A percentile compares a stretch with the other conserved stretches of the same genome.
These are phyloP conservation scores for Phlyctochytrium planicorne DNA, from an alignment of 192 early-diverging fungal genomes.

Conservation along the genomic window DNA sequence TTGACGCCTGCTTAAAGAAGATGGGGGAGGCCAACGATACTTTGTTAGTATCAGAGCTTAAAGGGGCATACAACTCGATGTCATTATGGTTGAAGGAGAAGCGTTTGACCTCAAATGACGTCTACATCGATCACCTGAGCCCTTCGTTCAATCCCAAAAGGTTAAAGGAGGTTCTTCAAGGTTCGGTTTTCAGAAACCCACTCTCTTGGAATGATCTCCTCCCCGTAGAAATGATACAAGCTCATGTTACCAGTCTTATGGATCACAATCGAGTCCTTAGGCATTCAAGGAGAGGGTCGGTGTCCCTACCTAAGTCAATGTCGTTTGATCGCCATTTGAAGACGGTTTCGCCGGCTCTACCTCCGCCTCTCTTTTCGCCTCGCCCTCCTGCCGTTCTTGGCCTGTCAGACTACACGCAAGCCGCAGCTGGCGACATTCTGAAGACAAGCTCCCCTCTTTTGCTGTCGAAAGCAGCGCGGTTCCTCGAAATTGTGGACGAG, in stretches of 20 bases:
- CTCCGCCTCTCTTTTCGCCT: neutral
- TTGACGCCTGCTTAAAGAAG: too few species aligned
- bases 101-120: neutral
- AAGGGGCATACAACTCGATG: too few species aligned
- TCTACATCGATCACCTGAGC: neutral
- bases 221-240: too few species aligned
- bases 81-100: conserved; percentile 11
- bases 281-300: too few species aligned
- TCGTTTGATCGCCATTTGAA: neutral
- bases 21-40: too few species aligned
- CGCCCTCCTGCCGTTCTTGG: neutral
- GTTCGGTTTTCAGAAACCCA: too few species aligned
- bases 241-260: too few species aligned
- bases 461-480: conserved; percentile 9
- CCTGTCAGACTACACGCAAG: neutral
- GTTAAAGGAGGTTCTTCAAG: neutral
- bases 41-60: too few species aligned
- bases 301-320: too few species aligned
- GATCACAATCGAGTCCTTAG: too few species aligned
- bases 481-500: conserved; percentile 7
- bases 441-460: conserved; percentile 6
- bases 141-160: neutral
- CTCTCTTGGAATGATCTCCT: too few species aligned
- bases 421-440: neutral
- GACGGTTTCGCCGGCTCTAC: neutral